Conservation (phyloP, 257 asterid genomes). For the Nicotiana sylvestris region DNA sequence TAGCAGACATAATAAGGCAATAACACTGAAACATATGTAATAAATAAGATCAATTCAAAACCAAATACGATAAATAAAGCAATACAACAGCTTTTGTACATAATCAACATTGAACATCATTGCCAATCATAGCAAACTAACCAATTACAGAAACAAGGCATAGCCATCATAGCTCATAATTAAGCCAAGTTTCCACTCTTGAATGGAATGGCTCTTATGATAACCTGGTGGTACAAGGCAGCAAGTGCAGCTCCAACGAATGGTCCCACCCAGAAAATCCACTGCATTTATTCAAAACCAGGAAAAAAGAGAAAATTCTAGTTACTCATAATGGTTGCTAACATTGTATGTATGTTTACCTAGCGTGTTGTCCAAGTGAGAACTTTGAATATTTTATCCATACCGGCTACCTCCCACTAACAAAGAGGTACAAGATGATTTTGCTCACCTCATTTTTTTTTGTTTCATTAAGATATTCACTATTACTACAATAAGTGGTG, state of each 20-base stretch:
- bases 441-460: too few relatives aligned
- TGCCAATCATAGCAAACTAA: background rate
- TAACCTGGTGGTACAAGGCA: conserved; percentile 63
- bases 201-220: conserved; percentile 78
- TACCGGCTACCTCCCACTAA: too few relatives aligned
- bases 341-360: too few relatives aligned
- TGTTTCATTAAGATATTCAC: too few relatives aligned
- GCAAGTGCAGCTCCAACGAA: conserved; percentile 79
- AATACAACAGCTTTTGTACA: conserved; percentile 4
- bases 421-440: too few relatives aligned
- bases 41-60: background rate
- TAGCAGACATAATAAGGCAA: background rate
- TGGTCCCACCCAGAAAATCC: conserved; percentile 87
- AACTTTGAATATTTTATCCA: too few relatives aligned
- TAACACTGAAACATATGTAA: background rate
- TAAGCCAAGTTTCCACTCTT: conserved; percentile 36
- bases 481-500: too few relatives aligned
- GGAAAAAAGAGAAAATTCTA: background rate
- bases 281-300: conserved; percentile 25
- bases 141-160: background rate
- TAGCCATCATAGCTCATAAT: background rate
- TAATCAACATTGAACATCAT: background rate
- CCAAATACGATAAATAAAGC: background rate
- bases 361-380: too few relatives aligned
- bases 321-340: background rate